Base-by-base conservation (phyloP, 176 grass and related monocot genomes). In the Tillandsia fasciculata region DNA sequence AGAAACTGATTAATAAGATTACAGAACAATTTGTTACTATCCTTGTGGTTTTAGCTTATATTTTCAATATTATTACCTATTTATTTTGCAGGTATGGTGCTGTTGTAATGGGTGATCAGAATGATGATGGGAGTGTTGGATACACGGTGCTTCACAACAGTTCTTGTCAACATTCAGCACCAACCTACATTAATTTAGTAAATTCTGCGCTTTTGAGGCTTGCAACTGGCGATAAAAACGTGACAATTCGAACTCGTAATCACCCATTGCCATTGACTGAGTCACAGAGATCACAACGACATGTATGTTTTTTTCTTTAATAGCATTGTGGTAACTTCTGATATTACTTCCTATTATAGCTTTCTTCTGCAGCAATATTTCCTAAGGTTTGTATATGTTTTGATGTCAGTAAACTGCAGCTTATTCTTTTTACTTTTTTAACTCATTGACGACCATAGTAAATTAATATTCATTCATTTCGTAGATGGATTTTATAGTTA, bases 91-190 rank as follows among this genome's bases (percentile, higher is more conserved):
- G 82, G 76, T 84, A 84, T 61, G 82, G 82, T 53, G 82, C 82
- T 26, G 49, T 84, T 64, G 71, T 84, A 63, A 84, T 84, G 82
- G 70, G 79, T 28, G 54, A 79, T 54, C 76, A 66, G 71, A 48
- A 84, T 57, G 50, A 65, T 74, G 47, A 52, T 68, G 75, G 75
- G 14, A 73, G 75, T 74, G 54, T 75, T 56, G 82, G 76, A 84
- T 84, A 84, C 54, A 79, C 82, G 29, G 76, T 84, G 12, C 76
- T 84, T 69, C 82, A 84, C 65, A 84, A 84, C 65, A 79, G 82
- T 61, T 84, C 82, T 47, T 84, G 82, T 74, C 82, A 84, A 50
- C 82, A 84, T 78, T 51, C 82, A 2, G 82, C 76, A 52, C 76
- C 82, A 61, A 84, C 82, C 53, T 84, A 79, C 65, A 84, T 84